Conservation (phyloP, 2,329 filamentous ascomycete genomes). For the Calonectria naviculata region DNA sequence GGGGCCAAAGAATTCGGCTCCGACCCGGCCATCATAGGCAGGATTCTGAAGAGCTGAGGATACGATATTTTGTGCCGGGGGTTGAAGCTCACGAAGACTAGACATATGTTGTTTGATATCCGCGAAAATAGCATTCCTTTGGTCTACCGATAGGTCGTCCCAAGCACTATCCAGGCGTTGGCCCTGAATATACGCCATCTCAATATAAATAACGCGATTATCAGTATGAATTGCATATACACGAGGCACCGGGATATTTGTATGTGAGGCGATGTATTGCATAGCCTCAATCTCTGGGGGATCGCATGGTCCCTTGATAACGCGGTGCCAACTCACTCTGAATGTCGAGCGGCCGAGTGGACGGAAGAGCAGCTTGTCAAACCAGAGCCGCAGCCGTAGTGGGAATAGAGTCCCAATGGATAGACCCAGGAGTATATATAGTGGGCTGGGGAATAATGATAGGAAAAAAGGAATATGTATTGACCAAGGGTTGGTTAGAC, state of each 20-base stretch:
- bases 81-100: conserved; percentile 37
- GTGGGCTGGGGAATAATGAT: no score
- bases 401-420: conserved; percentile 36
- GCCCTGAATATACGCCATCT: conserved; percentile 41
- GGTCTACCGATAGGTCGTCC: conserved; percentile 30
- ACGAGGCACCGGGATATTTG: conserved; percentile 41
- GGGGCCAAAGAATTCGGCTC: conserved; percentile 39
- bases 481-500: no score
- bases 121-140: conserved; percentile 31
- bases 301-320: conserved; percentile 45
- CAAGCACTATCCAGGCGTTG: conserved; percentile 30
- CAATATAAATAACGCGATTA: conserved; percentile 34
- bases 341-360: conserved; percentile 21
- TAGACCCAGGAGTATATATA: no score
- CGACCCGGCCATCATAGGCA: conserved; percentile 40
- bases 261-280: conserved; percentile 42
- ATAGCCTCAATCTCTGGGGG: conserved; percentile 44
- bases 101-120: conserved; percentile 38
- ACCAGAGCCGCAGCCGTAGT: conserved; percentile 39
- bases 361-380: conserved; percentile 39
- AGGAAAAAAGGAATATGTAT: no score
- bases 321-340: conserved; percentile 42
- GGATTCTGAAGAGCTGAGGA: conserved; percentile 41
- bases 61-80: conserved; percentile 34
- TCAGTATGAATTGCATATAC: conserved; percentile 38